Conservation (phyloP, 78 protist species). For the Guillardia theta region DNA sequence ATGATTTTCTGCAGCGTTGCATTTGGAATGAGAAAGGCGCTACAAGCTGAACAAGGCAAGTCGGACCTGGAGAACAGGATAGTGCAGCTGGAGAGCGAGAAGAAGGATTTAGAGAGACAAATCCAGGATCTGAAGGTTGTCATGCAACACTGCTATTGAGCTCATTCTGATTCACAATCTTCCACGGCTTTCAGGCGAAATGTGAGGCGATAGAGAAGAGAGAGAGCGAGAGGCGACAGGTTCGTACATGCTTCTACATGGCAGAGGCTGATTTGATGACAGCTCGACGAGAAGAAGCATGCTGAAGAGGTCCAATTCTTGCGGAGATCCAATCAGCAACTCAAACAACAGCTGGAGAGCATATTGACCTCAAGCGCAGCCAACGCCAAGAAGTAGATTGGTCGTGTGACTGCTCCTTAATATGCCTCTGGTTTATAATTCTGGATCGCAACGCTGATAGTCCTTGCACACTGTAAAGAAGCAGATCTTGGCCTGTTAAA, state of each 20-base stretch:
- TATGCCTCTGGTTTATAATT: too few species aligned
- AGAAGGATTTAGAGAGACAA: conserved; percentile 61
- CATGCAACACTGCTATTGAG: background rate
- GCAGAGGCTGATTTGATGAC: too few species aligned
- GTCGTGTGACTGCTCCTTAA: too few species aligned
- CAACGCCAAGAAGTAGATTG: background rate
- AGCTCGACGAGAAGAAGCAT: conserved; percentile 75
- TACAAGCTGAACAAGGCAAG: conserved; percentile 79
- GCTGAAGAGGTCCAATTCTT: conserved; percentile 78
- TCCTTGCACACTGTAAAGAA: too few species aligned
- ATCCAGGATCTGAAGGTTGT: conserved; percentile 64
- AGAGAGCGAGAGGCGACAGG: conserved; percentile 71
- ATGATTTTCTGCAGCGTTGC: conserved; percentile 79
- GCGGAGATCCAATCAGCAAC: conserved; percentile 61
- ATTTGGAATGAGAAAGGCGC: conserved; percentile 88
- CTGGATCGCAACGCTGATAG: too few species aligned
- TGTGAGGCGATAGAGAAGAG: conserved; percentile 70
- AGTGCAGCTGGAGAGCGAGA: conserved; percentile 56
- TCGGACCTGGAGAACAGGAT: conserved; percentile 64
- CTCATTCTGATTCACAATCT: background rate
- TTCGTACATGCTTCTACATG: too few species aligned
- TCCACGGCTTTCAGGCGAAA: conserved; percentile 63
- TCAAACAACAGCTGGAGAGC: conserved; percentile 74
- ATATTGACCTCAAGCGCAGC: conserved; percentile 52
- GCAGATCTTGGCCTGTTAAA: too few species aligned